A percentile compares a stretch with the other conserved stretches of the same genome.
These are phyloP conservation scores for Tieghemiomyces parasiticus DNA, from an alignment of 192 early-diverging fungal genomes.

Conservation along the genomic window DNA sequence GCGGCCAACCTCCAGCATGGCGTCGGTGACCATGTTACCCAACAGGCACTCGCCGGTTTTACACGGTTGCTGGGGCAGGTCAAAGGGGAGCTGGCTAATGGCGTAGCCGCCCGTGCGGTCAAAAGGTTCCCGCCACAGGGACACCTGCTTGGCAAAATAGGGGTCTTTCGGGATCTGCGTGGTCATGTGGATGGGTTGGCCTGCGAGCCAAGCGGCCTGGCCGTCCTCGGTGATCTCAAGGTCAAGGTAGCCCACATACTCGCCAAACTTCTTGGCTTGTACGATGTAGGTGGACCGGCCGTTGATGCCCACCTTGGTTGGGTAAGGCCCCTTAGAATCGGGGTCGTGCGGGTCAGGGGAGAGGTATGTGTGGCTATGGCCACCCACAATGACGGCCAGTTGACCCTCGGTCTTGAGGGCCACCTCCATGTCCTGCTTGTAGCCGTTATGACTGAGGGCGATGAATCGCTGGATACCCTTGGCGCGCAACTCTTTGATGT, in stretches of 20 bases:
- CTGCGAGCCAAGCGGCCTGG: slow-evolving; percentile 34
- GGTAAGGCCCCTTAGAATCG: slow-evolving; percentile 45
- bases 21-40: slow-evolving; percentile 50
- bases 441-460: slow-evolving; percentile 55
- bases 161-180: slow-evolving; percentile 31
- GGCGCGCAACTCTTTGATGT: slow-evolving; percentile 38
- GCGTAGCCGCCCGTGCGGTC: slow-evolving; percentile 23
- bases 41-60: slow-evolving; percentile 37
- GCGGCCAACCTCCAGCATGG: slow-evolving; percentile 30
- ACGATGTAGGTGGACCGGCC: slow-evolving; percentile 50
- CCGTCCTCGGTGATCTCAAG: slow-evolving; percentile 38
- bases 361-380: slow-evolving; percentile 60
- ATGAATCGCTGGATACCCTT: slow-evolving; percentile 52
- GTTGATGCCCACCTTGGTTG: slow-evolving; percentile 43
- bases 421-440: slow-evolving; percentile 48
- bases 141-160: slow-evolving; percentile 21
- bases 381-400: slow-evolving; percentile 51
- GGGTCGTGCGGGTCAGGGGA: slow-evolving; percentile 29
- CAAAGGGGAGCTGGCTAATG: slow-evolving; percentile 25
- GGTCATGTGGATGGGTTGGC: slow-evolving; percentile 41
- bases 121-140: slow-evolving; percentile 29
- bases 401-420: slow-evolving; percentile 38
- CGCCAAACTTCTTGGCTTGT: slow-evolving; percentile 47
- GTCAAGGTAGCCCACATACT: slow-evolving; percentile 47
- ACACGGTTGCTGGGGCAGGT: slow-evolving; percentile 26